These are phyloP conservation scores for Ambrosiella beaveri DNA, from an alignment of 2,329 filamentous ascomycete genomes.

Conservation along the genomic window DNA sequence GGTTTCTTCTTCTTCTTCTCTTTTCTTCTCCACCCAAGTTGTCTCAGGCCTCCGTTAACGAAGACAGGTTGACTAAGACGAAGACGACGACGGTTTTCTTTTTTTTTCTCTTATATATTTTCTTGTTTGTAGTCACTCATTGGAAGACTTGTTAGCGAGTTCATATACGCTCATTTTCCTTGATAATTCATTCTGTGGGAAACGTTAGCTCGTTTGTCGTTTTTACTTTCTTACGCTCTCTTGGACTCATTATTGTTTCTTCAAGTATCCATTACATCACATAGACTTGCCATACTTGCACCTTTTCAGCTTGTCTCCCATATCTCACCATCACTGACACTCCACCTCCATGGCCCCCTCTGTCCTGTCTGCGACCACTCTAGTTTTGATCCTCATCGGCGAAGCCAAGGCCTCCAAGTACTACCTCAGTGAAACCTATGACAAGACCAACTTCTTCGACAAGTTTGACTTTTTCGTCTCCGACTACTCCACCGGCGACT, in stretches of 20 bases:
- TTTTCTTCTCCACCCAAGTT: neutral
- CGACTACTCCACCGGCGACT: conserved; percentile 16
- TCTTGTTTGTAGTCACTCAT: neutral
- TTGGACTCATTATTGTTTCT: neutral
- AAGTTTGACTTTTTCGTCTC: conserved; percentile 25
- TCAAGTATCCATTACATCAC: neutral
- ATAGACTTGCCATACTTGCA: neutral
- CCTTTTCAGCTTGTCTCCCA: neutral
- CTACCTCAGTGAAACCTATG: conserved; percentile 9
- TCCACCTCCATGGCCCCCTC: conserved; percentile 2
- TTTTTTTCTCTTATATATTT: neutral
- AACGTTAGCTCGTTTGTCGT: neutral
- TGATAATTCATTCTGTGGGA: neutral
- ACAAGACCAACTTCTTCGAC: conserved; percentile 27
- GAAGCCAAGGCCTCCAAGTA: conserved; percentile 1
- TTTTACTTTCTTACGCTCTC: neutral
- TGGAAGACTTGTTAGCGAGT: neutral
- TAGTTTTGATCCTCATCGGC: conserved; percentile 1
- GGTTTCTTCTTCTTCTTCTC: neutral
- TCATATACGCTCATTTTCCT: neutral
- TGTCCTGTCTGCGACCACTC: neutral
- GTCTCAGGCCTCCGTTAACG: neutral
- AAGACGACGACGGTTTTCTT: neutral
- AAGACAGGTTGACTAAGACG: neutral
- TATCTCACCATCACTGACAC: neutral